A percentile compares a stretch with the other conserved stretches of the same genome.
phyloP scores from a whole-genome alignment of 73 alveolate genomes.

The Tetrahymena elliotti region DNA sequence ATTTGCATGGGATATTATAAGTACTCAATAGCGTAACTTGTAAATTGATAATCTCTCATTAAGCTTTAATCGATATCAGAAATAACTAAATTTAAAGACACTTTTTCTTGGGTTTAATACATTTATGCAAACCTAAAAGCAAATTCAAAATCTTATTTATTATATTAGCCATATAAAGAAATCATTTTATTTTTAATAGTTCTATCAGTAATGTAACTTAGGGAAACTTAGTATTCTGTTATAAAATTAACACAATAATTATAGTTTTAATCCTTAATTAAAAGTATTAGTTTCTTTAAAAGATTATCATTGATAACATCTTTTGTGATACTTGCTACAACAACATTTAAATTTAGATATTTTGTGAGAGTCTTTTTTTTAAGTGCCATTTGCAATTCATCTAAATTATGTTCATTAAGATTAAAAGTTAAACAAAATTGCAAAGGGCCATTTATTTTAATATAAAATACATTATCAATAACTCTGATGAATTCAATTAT shows the following conservation, averaged over 20 bases:
- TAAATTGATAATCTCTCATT: background rate
- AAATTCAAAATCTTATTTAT: background rate
- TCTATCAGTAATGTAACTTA: no score
- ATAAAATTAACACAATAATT: no score
- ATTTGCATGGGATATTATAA: background rate
- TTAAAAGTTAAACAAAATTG: no score
- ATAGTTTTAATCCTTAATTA: background rate
- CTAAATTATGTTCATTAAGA: background rate
- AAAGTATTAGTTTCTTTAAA: no score
- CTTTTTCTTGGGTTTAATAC: background rate
- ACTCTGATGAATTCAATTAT: background rate
- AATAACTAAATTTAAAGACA: no score
- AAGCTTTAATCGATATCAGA: no score
- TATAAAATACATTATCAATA: no score
- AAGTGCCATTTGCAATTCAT: no score
- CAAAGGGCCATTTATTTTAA: background rate
- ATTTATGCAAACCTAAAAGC: no score
- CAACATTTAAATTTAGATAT: no score
- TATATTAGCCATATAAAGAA: background rate
- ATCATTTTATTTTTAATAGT: no score
- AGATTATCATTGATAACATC: background rate
- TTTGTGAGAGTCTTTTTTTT: background rate
- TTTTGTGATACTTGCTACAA: background rate
- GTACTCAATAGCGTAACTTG: background rate
- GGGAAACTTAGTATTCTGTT: background rate